Evolutionary conservation across 2,329 filamentous ascomycete species (phyloP), one percentile per base, ranked within the genome.

Genomic region (Colletotrichum neosansevieriae): DNA sequence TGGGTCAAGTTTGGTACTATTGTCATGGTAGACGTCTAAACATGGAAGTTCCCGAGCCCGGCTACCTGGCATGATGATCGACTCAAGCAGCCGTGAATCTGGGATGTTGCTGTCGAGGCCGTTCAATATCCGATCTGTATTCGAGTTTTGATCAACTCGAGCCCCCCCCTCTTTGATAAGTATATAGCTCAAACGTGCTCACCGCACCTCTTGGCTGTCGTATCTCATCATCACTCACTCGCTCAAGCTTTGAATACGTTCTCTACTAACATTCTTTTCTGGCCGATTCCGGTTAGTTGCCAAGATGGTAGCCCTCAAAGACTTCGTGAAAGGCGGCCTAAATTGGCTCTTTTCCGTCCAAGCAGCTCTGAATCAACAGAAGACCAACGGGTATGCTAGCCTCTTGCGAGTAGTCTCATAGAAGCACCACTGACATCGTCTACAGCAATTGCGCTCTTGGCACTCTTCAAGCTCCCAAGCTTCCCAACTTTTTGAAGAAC

Each of bases 401-500:
- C 7, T 40, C 11, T 13, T 54, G 11, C 6, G 15, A 5, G 12
- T 17, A 24, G 15, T 5, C 3, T 0, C 0, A 19, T 6, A 21
- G 2, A 54, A 6, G 15, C 17, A n/a, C n/a, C 24, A 10, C 29
- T 71, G 47, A 70, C 49, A 24, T 10, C 29, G 15, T 3, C 9
- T 6, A 76, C 50, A 79, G 83, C 0, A 75, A 78, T 32, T 85
- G 83, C 4, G 40, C 79, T 1, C 72, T 80, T 9, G 83, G 83
- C 13, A 84, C 82, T 0, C 57, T 80, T 1, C 42, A 76, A 19
- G 79, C 80, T 1, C 78, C 79, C 2, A 40, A 76, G 6, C 73
- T 85, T 19, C 80, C 83, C 3, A 58, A 73, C 0, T 87, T 85
- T 69, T 76, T 87, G 15, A 79, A 74, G 5, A 80, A 85, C 74